These are phyloP conservation scores for Taphrina deformans DNA, from an alignment of 1,139 yeast genomes.

Conservation along the genomic window DNA sequence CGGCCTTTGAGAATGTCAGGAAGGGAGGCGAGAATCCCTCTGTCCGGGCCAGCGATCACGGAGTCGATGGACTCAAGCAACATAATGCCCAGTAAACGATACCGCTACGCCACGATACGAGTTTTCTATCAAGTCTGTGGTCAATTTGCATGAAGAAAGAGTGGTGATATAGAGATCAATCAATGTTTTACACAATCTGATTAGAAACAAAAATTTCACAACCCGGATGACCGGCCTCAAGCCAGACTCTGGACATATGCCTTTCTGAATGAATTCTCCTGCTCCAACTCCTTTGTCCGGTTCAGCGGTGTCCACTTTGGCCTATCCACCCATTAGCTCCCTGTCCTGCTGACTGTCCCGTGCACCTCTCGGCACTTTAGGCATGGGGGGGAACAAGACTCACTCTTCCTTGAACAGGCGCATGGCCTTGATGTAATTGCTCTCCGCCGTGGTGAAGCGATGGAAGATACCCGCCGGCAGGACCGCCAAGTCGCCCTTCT, in stretches of 20 bases:
- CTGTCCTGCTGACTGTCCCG: no score
- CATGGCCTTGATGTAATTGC: constrained; percentile 69
- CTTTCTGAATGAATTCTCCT: constrained; percentile 48
- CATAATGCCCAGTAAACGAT: constrained; percentile 3
- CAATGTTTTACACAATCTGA: no score
- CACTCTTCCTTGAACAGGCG: constrained; percentile 81
- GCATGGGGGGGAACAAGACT: background rate
- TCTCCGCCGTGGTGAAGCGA: constrained; percentile 57
- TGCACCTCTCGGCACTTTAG: background rate
- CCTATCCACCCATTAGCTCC: background rate
- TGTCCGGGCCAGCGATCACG: constrained; percentile 3
- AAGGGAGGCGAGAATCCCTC: background rate
- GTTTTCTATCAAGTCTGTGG: no score
- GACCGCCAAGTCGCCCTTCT: constrained; percentile 60
- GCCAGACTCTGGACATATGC: constrained; percentile 48
- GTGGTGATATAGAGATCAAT: no score
- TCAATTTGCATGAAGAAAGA: no score
- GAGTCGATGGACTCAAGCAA: constrained; percentile 6
- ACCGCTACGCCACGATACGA: no score
- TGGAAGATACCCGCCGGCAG: constrained; percentile 40
- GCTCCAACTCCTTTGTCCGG: constrained; percentile 52
- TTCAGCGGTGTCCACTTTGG: constrained; percentile 94
- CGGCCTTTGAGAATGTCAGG: constrained; percentile 8
- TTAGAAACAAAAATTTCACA: no score
- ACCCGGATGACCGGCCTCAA: no score